Base-by-base conservation (phyloP, 306 rosid genomes). In the Hippophae tibetana region DNA sequence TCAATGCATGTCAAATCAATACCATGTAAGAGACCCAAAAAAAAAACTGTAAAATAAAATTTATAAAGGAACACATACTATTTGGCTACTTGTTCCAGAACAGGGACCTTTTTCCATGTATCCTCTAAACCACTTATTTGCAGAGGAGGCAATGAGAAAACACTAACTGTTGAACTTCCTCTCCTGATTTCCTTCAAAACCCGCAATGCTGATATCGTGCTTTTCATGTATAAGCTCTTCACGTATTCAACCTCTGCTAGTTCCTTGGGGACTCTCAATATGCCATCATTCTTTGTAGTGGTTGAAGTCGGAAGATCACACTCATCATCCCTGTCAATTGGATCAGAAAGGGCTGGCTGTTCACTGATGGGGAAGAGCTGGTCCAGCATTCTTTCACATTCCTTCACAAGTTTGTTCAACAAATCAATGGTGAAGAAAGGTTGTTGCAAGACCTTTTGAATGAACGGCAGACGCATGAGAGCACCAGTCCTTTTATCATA, bases 401-500 rank as follows among this genome's bases (percentile, higher is more conserved):
- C 94, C 74, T 93, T 93, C 61, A 93, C 90, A 43, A 93, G 95
- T 80, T 93, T 93, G 81, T 81, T 82, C 61, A 93, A 83, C 86
- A 93, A 74, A 70, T 93, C 99, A 3, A 85, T 88, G 56, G 94
- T 93, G 62, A 88, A 88, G 84, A 93, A 93, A 69, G 99, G 97
- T 71, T 93, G 93, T 25, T 82, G 97, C 73, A 93, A 69, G 63
- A 93, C 99, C 79, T 80, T 93, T 74, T 86, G 95, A 64, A 93
- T 93, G 74, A 88, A 93, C 63, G 99, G 97, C 80, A 93, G 62
- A 54, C 99, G 99, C 60, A 86, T 88, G 52, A 93, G 94, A 46
- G 99, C 97, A 40, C 99, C 99, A 9, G 99, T 93, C 78, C 99
- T 78, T 76, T 93, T 93, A 79, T 93, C 99, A 63, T 93, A 88